Evolutionary conservation across 805 yeast species (phyloP), one percentile per base, ranked within the genome.

Genomic region (Candida boleticola): DNA sequence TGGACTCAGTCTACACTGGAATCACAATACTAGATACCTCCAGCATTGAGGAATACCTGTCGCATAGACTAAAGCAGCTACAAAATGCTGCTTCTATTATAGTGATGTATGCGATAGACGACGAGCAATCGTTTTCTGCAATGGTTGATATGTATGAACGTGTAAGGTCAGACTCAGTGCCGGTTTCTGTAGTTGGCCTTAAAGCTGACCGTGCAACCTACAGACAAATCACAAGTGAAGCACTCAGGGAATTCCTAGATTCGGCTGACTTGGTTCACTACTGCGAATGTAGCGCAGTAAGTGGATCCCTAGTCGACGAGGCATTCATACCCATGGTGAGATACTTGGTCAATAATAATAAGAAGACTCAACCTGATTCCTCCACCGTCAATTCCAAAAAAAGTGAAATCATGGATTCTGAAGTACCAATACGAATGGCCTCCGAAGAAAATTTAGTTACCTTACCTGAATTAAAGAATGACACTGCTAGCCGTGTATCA

Each of bases 1-100:
- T 37, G 10, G 53, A 49, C 11, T 36, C 44, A n/a, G 45, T 44
- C 29, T 54, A 52, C 31, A 43, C 53, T 37, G 64, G 60, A 41
- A 48, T 65, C 13, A 50, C 67, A 9, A 63, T 69, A 9, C 49
- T 66, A 34, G 74, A 68, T 41, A 54, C 64, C 19, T 42, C 52
- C 6, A 45, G 61, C 2, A 37, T 47, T 3, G 46, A 45, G 22
- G 72, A 66, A 36, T 46, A 46, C 32, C 47, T 61, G 20, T 47
- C 60, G 3, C 50, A 60, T 9, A 50, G 61, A 29, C 49, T 51
- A 16, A 44, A 48, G 29, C 69, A 66, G 41, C 48, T 67, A 11
- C 35, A 41, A 5, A 69, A 67, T 41, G 61, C 68, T 16, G 47
- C 45, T 4, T 51, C 64, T n/a, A 32, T 61, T 18, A 37, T 68